Evolutionary conservation across 2,329 filamentous ascomycete species (phyloP).

Genomic region (Aspergillus vadensis): DNA sequence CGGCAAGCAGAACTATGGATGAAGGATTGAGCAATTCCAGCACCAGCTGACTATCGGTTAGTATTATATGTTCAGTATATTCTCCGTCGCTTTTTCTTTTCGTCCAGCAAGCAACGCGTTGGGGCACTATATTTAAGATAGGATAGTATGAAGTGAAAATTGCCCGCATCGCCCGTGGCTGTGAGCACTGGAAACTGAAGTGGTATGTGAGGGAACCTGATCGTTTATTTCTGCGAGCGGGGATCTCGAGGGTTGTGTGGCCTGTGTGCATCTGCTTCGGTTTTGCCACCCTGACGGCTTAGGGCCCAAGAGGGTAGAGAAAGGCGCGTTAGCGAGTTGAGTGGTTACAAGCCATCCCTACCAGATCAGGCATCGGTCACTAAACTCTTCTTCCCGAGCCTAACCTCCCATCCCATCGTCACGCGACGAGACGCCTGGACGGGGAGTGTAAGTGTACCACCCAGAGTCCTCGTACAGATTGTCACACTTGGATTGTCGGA

Average conservation of each 20-base stretch:
- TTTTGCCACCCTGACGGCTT: not conserved
- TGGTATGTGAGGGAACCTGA: not conserved
- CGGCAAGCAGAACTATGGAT: not conserved
- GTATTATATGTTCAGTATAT: not conserved
- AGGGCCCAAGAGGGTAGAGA: not conserved
- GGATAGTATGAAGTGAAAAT: conserved; percentile 1
- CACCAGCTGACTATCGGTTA: not conserved
- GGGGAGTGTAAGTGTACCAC: conserved; percentile 15
- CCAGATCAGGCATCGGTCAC: conserved; percentile 17
- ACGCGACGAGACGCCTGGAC: conserved; percentile 18
- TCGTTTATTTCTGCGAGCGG: not conserved
- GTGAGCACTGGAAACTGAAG: conserved; percentile 1
- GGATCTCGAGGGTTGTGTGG: not conserved
- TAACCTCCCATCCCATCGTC: conserved; percentile 16
- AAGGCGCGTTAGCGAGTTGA: conserved; percentile 3
- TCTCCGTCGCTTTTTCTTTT: not conserved
- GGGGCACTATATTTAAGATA: conserved; percentile 3
- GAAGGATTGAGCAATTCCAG: not conserved
- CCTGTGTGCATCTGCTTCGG: not conserved
- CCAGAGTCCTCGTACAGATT: conserved; percentile 16
- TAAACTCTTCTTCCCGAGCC: conserved; percentile 6
- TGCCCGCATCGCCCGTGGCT: conserved; percentile 14
- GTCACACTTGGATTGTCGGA: conserved; percentile 13
- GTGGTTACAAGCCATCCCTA: conserved; percentile 1
- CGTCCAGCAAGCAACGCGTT: not conserved